These are phyloP conservation scores for Cystobasidium pallidum DNA, from an alignment of 1,284 basidiomycete species.

Conservation along the genomic window DNA sequence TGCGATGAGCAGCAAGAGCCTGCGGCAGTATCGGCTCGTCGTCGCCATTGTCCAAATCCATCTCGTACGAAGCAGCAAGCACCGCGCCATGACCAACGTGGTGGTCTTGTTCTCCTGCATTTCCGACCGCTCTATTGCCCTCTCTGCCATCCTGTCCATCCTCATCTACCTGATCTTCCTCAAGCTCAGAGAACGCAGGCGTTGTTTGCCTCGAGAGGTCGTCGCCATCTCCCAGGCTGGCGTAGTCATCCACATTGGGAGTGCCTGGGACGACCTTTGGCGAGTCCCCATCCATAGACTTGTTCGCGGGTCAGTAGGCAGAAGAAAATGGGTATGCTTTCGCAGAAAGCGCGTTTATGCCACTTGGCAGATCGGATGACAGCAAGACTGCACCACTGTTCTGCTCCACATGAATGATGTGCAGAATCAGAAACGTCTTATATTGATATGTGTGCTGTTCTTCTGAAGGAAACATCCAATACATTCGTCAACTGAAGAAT, in stretches of 20 bases:
- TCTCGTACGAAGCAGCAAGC: neutral
- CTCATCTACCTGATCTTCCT: conserved; percentile 12
- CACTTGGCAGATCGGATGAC: too few relatives aligned
- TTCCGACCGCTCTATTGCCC: neutral
- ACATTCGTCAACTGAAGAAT: too few relatives aligned
- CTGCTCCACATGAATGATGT: too few relatives aligned
- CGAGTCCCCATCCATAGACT: conserved; percentile 32
- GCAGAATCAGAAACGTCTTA: too few relatives aligned
- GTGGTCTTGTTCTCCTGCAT: neutral
- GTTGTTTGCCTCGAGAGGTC: conserved; percentile 19
- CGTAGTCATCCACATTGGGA: conserved; percentile 32
- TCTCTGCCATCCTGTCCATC: neutral
- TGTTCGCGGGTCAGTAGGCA: conserved; percentile 8
- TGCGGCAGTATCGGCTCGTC: conserved; percentile 13
- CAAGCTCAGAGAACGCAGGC: conserved; percentile 20
- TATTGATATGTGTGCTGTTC: too few relatives aligned
- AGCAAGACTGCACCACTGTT: too few relatives aligned
- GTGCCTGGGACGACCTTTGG: conserved; percentile 27
- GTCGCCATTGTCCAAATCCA: conserved; percentile 27
- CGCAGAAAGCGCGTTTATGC: neutral
- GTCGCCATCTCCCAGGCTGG: conserved; percentile 21
- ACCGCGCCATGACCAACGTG: neutral
- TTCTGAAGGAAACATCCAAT: too few relatives aligned
- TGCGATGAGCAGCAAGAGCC: conserved; percentile 18
- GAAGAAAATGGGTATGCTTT: neutral